Conservation (phyloP, 148 eudicot genomes). For the Polygonum maritimum region DNA sequence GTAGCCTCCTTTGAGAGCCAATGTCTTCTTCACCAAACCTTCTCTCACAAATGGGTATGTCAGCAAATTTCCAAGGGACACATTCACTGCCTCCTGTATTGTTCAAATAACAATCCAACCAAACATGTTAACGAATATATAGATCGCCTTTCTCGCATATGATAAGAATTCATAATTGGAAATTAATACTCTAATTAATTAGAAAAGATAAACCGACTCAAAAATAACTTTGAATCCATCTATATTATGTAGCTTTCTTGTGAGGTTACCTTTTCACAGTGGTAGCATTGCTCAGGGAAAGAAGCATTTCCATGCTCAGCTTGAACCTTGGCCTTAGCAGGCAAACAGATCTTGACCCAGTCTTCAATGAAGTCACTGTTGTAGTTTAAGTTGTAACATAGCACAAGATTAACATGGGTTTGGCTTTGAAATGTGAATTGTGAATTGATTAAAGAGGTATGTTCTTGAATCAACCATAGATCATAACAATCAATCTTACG, state of each 20-base stretch:
- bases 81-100: constrained; percentile 91
- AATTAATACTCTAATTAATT: too few species aligned
- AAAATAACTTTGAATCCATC: too few species aligned
- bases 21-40: constrained; percentile 75
- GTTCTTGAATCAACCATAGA: background rate
- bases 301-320: constrained; percentile 33
- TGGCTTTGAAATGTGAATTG: too few species aligned
- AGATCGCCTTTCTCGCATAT: background rate
- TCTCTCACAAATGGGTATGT: constrained; percentile 91
- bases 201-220: too few species aligned
- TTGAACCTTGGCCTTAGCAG: constrained; percentile 78
- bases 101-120: background rate
- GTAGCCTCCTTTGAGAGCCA: constrained; percentile 79
- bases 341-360: constrained; percentile 77
- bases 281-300: constrained; percentile 47
- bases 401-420: background rate
- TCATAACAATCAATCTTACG: constrained; percentile 34
- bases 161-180: background rate
- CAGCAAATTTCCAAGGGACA: constrained; percentile 81
- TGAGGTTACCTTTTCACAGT: constrained; percentile 66
- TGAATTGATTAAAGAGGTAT: background rate
- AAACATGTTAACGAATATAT: background rate
- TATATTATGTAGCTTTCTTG: too few species aligned
- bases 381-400: background rate
- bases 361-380: constrained; percentile 89